phyloP scores from a whole-genome alignment of 2,329 filamentous ascomycete genomes.

The Ophiobolus disseminans region DNA sequence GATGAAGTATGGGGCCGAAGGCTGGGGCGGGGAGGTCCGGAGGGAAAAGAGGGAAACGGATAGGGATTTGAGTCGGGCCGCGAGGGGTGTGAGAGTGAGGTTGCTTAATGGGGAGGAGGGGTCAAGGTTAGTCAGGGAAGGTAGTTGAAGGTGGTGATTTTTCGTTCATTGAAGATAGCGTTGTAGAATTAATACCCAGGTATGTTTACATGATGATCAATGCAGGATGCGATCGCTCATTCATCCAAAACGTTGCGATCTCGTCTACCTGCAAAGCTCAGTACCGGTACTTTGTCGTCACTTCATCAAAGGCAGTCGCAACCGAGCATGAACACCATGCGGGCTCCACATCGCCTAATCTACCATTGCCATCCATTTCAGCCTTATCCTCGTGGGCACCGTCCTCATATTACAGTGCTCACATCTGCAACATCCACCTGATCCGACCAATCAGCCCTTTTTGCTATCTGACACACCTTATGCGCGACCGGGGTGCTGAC shows the following conservation, averaged over 20 bases:
- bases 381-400: too few relatives aligned
- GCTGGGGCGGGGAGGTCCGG: neutral
- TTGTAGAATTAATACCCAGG: neutral
- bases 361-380: neutral
- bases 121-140: neutral
- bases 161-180: neutral
- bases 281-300: neutral
- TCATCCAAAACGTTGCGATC: too few relatives aligned
- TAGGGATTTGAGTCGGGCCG: neutral
- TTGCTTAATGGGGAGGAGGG: neutral
- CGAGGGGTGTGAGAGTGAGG: neutral
- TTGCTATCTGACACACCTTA: conserved; percentile 17
- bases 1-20: neutral
- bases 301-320: neutral
- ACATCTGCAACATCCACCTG: conserved; percentile 9
- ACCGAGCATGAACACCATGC: neutral
- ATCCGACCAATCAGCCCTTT: conserved; percentile 18
- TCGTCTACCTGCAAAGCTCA: neutral
- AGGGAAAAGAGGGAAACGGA: neutral
- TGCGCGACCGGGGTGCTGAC: conserved; percentile 19
- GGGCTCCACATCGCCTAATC: neutral
- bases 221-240: too few relatives aligned
- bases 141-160: neutral
- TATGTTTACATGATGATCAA: too few relatives aligned
- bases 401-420: conserved; percentile 27